Conservation (phyloP, 1,284 basidiomycete species). For the Melanopsichium pennsylvanicum region DNA sequence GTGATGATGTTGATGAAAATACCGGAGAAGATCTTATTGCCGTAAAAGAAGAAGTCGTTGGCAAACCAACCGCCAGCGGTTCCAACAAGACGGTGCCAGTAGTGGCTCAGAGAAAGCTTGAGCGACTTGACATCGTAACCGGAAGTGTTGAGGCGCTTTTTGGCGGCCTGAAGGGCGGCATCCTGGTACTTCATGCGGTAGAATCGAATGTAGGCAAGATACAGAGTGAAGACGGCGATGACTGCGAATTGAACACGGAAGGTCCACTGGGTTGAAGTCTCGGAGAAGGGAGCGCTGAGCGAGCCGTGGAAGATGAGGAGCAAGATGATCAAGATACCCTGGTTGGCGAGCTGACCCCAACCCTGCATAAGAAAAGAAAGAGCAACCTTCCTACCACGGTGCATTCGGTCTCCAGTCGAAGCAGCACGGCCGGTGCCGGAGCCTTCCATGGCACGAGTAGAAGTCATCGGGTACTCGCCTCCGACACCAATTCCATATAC, state of each 20-base stretch:
- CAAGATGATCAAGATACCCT: constrained; percentile 69
- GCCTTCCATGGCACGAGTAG: constrained; percentile 70
- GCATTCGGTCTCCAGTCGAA: constrained; percentile 69
- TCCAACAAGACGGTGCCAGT: constrained; percentile 69
- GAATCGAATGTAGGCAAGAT: constrained; percentile 71
- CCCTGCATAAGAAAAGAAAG: constrained; percentile 71
- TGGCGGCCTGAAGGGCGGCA: constrained; percentile 66
- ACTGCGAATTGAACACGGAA: constrained; percentile 71
- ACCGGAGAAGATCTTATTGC: constrained; percentile 65
- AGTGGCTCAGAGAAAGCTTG: constrained; percentile 69
- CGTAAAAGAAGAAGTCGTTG: constrained; percentile 70
- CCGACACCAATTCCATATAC: constrained; percentile 69
- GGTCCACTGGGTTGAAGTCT: constrained; percentile 69
- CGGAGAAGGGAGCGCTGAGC: constrained; percentile 66
- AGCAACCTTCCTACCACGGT: constrained; percentile 70
- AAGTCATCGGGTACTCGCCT: constrained; percentile 71
- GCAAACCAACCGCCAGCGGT: constrained; percentile 70
- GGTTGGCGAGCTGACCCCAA: constrained; percentile 71
- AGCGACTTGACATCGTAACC: constrained; percentile 70
- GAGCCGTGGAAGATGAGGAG: constrained; percentile 70
- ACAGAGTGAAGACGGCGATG: constrained; percentile 69
- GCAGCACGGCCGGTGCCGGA: constrained; percentile 65
- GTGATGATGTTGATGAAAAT: constrained; percentile 67
- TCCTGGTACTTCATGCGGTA: constrained; percentile 67
- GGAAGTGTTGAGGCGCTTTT: constrained; percentile 68